Evolutionary conservation across 176 grass and related monocot species (phyloP), one percentile per base, ranked within the genome.

Genomic region (Leersia perrieri): DNA sequence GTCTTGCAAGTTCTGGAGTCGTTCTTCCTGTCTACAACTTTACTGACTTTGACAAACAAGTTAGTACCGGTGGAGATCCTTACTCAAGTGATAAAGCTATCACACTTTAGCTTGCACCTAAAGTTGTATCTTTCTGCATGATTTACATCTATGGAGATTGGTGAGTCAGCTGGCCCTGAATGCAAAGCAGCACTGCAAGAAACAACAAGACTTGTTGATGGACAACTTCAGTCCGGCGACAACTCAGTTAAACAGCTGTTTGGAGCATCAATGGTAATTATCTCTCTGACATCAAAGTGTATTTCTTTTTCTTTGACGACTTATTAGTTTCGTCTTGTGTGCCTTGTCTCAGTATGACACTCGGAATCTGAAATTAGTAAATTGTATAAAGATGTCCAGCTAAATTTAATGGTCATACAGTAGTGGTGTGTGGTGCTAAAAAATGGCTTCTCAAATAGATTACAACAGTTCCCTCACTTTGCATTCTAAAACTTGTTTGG

Each of bases 171-270:
- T 89, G 96, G 96, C 73, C 60, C 90, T 72, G 92, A 95, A 89
- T 98, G 96, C 75, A 98, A 98, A 89, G 87, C 64, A 74, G 90
- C 82, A 7, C 96, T 98, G 77, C 92, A 98, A 91, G 90, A 98
- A 88, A 82, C 80, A 88, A 98, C 92, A 34, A 68, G 79, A 84
- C 74, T 91, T 79, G 88, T 93, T 73, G 96, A 98, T 33, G 84
- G 72, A 53, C 81, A 90, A 82, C 84, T 98, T 63, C 73, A 89
- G 81, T 85, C 88, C 79, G 84, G 82, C 45, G 7, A 64, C 68
- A 80, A 79, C 55, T 93, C 78, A 28, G 64, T 95, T 34, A 98
- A 98, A 73, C 80, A 81, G 32, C 74, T 91, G 60, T 98, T 98
- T 93, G 87, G 88, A 75, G 96, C 92, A 79, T 4, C 62, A 49